Base-by-base conservation (phyloP, 202 grass and related monocot genomes). In the Schoenoplectus triqueter region DNA sequence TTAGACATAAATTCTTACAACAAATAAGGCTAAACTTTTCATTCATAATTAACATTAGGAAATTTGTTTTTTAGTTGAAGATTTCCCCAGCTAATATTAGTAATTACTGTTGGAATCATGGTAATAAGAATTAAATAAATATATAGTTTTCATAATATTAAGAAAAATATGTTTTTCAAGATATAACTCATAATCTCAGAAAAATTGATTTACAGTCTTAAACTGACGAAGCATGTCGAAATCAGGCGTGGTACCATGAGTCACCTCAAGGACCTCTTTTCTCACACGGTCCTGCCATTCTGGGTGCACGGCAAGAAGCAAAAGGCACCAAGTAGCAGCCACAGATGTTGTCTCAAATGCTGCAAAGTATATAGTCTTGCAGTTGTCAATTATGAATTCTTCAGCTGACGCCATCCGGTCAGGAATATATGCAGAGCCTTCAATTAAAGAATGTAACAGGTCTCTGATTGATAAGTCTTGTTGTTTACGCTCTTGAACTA, bases 281-380 rank as follows among this genome's bases (percentile, higher is more conserved):
- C 92, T 86, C 54, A 85, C 88, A 0, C 77, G 68, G 0, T 86
- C 83, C 61, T 97, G 94, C 92, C 94, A 97, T 3, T 91, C 84
- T 0, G 71, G 85, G 57, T 94, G 83, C 1, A 69, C 7, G 4
- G 84, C 81, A 21, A 97, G 92, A 21, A 97, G 71, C 87, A 97
- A 88, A 59, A 97, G 60, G 67, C 94, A 97, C 92, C 94, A 97
- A 3, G 85, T 66, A 17, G 84, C 50, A 0, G 90, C 83, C 5
- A 86, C 88, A 1, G 87, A 86, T 0, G 87, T 92, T 6, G 61
- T 97, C 73, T 91, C 92, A 0, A 92, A 92, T n/a, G 88, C 90
- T 0, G 79, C 87, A 2, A 97, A 89, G 83, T 97, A 94, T 1
- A 94, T 82, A 8, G 51, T 88, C 86, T 97, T 97, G 82, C 92